Percentiles rank a stretch among this genome's conserved stretches.
These are phyloP conservation scores for Suillus plorans DNA, from an alignment of 768 basidiomycete species.

Conservation along the genomic window DNA sequence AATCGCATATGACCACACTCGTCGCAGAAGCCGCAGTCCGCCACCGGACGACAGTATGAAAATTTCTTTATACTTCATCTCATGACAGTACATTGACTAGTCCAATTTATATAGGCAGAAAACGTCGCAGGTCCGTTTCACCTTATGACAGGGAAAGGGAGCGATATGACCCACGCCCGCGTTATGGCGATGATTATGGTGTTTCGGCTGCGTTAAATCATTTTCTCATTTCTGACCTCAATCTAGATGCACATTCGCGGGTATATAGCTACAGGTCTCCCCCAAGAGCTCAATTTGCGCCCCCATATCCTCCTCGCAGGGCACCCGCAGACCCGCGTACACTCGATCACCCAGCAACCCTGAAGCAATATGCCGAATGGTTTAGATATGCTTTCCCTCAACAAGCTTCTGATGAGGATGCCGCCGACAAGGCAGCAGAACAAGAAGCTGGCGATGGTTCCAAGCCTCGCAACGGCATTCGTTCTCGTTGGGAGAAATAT, in stretches of 20 bases:
- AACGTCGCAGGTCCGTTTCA: conserved; percentile 70
- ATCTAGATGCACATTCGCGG: conserved; percentile 64
- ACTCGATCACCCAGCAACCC: conserved; percentile 75
- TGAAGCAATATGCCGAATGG: conserved; percentile 90
- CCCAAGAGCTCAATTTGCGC: conserved; percentile 53
- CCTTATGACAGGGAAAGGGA: conserved; percentile 86
- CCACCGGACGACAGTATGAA: conserved; percentile 61
- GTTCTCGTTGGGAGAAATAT: conserved; percentile 87
- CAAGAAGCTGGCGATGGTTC: conserved; percentile 80
- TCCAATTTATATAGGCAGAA: conserved; percentile 49
- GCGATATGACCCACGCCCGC: conserved; percentile 78
- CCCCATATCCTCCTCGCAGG: conserved; percentile 48
- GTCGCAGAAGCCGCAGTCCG: conserved; percentile 80
- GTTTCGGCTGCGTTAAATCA: conserved; percentile 26
- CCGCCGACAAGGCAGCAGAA: conserved; percentile 79
- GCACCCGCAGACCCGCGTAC: conserved; percentile 78
- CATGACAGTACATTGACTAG: conserved; percentile 2
- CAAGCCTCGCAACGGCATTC: conserved; percentile 83
- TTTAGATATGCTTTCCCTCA: conserved; percentile 75
- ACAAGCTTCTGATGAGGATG: conserved; percentile 80
- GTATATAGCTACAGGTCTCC: conserved; percentile 63
- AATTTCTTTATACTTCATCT: conserved; percentile 11
- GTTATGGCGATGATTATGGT: conserved; percentile 84
- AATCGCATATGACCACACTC: conserved; percentile 61
- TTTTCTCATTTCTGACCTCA: conserved; percentile 9